Conservation (phyloP, 2,329 filamentous ascomycete genomes). For the Clonostachys sp. region DNA sequence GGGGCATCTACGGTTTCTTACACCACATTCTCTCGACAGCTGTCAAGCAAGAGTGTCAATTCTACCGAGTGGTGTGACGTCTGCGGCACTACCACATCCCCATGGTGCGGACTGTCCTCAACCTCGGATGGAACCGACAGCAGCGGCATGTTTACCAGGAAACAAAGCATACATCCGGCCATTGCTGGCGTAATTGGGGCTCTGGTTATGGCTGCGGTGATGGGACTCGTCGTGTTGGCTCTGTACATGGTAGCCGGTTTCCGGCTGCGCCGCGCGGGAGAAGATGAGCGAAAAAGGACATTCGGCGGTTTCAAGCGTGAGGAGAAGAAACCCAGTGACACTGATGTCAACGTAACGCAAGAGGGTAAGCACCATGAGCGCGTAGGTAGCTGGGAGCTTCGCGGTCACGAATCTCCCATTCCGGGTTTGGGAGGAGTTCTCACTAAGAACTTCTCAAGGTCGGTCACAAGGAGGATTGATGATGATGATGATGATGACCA, state of each 20-base stretch:
- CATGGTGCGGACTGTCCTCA: conserved; percentile 28
- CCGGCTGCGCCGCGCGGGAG: conserved; percentile 15
- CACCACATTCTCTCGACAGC: conserved; percentile 26
- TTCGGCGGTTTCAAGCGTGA: conserved; percentile 36
- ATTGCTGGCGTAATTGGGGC: conserved; percentile 44
- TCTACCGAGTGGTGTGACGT: conserved; percentile 35
- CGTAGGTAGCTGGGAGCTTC: conserved; percentile 45
- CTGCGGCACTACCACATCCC: conserved; percentile 23
- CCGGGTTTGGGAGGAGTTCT: background rate
- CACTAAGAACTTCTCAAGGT: background rate
- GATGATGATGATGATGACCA: conserved; percentile 16
- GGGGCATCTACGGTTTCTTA: conserved; percentile 27
- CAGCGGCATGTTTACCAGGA: background rate
- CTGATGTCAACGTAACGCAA: conserved; percentile 32
- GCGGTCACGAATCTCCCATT: conserved; percentile 1
- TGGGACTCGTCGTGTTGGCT: conserved; percentile 22
- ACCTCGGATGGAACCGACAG: background rate
- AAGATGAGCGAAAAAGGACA: conserved; percentile 6
- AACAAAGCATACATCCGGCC: conserved; percentile 20
- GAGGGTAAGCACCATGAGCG: conserved; percentile 36
- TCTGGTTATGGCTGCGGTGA: conserved; percentile 25
- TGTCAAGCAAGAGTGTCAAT: conserved; percentile 26
- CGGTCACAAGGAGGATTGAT: background rate
- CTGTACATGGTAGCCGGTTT: conserved; percentile 25
- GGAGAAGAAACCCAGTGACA: conserved; percentile 37